These are phyloP conservation scores for Oryza australiensis DNA, from an alignment of 176 grass and related monocot genomes.

Conservation along the genomic window DNA sequence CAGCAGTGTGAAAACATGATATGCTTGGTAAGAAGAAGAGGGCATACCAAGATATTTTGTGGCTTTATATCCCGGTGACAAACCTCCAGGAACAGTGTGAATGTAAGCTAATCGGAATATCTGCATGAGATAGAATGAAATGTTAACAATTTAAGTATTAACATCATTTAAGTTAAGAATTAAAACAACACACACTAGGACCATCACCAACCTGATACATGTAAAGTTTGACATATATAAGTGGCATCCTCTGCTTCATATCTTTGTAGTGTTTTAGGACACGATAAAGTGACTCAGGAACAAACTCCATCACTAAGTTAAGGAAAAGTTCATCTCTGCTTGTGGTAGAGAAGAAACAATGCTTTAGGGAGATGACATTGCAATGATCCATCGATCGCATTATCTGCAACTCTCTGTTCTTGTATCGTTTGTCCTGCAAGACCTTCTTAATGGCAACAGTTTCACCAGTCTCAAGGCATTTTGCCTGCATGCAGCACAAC, in stretches of 20 bases:
- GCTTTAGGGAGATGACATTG: constrained; percentile 78
- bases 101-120: constrained; percentile 86
- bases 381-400: constrained; percentile 81
- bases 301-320: constrained; percentile 87
- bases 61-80: constrained; percentile 89
- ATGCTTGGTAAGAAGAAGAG: background rate
- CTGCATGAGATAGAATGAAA: constrained; percentile 46
- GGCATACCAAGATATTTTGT: constrained; percentile 80
- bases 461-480: constrained; percentile 78
- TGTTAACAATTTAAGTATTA: background rate
- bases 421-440: constrained; percentile 77
- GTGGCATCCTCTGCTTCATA: constrained; percentile 80
- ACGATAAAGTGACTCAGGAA: constrained; percentile 74
- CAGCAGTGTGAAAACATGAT: background rate
- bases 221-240: constrained; percentile 82
- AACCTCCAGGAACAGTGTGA: constrained; percentile 67
- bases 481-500: constrained; percentile 52
- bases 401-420: constrained; percentile 80
- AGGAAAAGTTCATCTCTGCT: constrained; percentile 84
- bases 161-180: constrained; percentile 1
- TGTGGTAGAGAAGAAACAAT: constrained; percentile 89
- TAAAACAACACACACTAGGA: constrained; percentile 16
- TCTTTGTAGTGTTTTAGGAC: constrained; percentile 81
- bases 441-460: constrained; percentile 88
- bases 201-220: constrained; percentile 66